Evolutionary conservation across 306 rosid genomes (phyloP), one percentile per base, ranked within the genome.

Genomic region (Vigna reflexopilosa): DNA sequence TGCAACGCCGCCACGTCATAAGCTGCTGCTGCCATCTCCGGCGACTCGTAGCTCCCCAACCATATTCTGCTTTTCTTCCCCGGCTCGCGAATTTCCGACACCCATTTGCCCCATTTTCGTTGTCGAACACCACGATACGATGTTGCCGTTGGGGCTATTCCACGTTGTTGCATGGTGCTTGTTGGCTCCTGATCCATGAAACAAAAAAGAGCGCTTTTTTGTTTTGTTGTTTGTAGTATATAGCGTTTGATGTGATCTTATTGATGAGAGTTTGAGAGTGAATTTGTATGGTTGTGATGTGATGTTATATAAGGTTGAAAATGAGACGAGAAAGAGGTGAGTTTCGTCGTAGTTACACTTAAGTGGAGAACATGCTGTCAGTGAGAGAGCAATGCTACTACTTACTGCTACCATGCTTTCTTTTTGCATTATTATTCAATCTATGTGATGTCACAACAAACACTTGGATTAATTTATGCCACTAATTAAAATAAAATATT

Each of bases 41-140:
- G 92, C 0, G 76, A 61, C 74, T 89, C 96, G 10, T 86, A 90
- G 77, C 97, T 94, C 7, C 98, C 98, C 11, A 94, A 84, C 98
- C 98, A 94, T 72, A 94, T 92, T 48, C 98, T 62, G 10, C 77
- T 88, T 47, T 94, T 94, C 85, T 86, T 92, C 1, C 97, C 93
- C 1, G 98, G 98, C 28, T 92, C 95, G 0, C 98, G 86, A 49
- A 94, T 90, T 83, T 94, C 98, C 22, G 95, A 94, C 40, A 94
- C 97, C 91, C 96, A 94, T 83, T 94, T 94, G 0, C 98, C 98
- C 98, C 98, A 94, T 73, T 91, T 94, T 42, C 98, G 71, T 84
- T 89, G 88, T 1, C 98, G 85, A 12, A 94, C 98, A 6, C 98
- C 98, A 9, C 89, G 56, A 13, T 86, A 94, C 0, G 84, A 50